Conservation (phyloP, 1,284 basidiomycete species). For the Exobasidium rhododendri region DNA sequence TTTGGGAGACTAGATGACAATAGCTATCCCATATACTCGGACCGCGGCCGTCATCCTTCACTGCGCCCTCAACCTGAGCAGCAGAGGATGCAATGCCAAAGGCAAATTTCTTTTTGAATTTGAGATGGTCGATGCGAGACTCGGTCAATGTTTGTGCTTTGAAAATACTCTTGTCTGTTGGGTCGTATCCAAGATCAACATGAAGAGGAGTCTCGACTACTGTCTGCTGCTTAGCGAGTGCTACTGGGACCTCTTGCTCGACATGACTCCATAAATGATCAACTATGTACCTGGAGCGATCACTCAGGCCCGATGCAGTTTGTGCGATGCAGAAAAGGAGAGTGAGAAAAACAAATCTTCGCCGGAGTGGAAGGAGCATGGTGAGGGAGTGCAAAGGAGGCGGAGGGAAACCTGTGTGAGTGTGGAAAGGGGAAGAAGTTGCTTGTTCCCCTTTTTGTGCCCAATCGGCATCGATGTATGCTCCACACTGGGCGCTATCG, state of each 20-base stretch:
- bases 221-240: not conserved
- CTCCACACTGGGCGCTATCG: too few species aligned
- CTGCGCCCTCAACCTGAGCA: constrained; percentile 16
- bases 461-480: too few species aligned
- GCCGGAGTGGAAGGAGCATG: not conserved
- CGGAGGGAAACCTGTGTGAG: too few species aligned
- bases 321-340: not conserved
- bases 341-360: not conserved
- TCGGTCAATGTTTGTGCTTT: not conserved
- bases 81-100: constrained; percentile 15
- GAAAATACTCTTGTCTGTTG: not conserved
- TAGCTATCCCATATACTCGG: constrained; percentile 23
- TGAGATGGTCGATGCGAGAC: constrained; percentile 2
- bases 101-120: constrained; percentile 15
- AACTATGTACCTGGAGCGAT: not conserved
- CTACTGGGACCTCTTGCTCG: not conserved
- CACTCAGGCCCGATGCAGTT: not conserved
- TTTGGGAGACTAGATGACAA: constrained; percentile 18
- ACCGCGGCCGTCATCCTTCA: constrained; percentile 14
- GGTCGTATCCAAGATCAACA: not conserved
- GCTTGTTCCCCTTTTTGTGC: too few species aligned
- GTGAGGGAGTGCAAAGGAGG: not conserved
- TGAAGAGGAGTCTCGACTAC: not conserved
- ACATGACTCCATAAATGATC: not conserved
- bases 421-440: too few species aligned